Base-by-base conservation (phyloP, 1,139 yeast species). In the Suhomyces chickasaworum region DNA sequence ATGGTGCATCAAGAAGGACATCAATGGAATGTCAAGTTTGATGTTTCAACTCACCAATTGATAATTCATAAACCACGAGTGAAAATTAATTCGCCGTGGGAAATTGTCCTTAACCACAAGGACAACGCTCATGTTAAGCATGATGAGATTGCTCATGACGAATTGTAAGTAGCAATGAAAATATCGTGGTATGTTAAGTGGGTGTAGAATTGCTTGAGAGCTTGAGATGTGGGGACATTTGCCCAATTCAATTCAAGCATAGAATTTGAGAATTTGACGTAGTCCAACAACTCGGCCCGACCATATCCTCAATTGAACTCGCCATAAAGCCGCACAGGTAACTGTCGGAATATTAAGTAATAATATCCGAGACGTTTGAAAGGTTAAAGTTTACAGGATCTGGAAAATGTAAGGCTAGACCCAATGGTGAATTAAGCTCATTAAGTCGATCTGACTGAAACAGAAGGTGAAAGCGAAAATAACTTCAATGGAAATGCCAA, bases 1-100 rank as follows among this genome's bases (percentile, higher is more conserved):
- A 2, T 57, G 51, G 65, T 78, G 10, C 45, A 51, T 2, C 80
- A 76, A 54, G 68, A 58, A 32, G 71, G 65, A 0, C 46, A 64
- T 22, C 44, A 56, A 7, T 69, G 81, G 78, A 47, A 45, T 1
- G 70, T 73, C 0, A 60, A 61, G 18, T 43, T 37, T 7, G 37
- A 22, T n/a, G 50, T 44, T 3, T 13, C 23, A 4, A 56, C 51
- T 9, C 58, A 63, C 17, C 60, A 61, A 37, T 47, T 63, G 13
- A 57, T 69, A 3, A 71, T 87, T 20, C 73, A 81, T 49, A 80
- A 81, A 53, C 90, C 95, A 8, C 60, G 62, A 12, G 69, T 86
- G 41, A 52, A 59, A 9, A 62, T 86, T 39, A 75, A 75, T 46
- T 50, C 66, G n/a, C 66, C 68, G 33, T 87, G 89, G 89, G 58